Conservation (phyloP, 805 yeast genomes). For the Kodamaea leandrae region DNA sequence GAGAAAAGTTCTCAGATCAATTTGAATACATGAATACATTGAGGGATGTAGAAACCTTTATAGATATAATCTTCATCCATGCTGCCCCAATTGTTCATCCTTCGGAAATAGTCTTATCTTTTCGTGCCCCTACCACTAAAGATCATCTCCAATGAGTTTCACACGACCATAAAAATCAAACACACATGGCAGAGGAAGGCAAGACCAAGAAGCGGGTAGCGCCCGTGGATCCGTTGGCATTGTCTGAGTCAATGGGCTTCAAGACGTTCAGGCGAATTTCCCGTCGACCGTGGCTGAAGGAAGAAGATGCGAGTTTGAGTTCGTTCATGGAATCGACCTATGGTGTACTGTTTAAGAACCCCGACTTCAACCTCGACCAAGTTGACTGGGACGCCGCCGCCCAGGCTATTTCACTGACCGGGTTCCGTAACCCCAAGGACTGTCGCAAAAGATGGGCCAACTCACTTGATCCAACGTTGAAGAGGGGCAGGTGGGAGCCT, state of each 20-base stretch:
- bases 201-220: slow-evolving; percentile 14
- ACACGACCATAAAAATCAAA: no score
- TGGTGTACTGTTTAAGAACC: slow-evolving; percentile 20
- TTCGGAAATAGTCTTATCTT: no score
- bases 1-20: no score
- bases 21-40: no score
- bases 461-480: slow-evolving; percentile 77
- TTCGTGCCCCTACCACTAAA: no score
- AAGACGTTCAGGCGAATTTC: slow-evolving; percentile 65
- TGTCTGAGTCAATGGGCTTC: slow-evolving; percentile 71
- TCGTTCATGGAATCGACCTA: slow-evolving; percentile 39
- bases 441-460: slow-evolving; percentile 86
- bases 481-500: slow-evolving; percentile 83
- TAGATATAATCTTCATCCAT: no score
- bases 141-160: no score
- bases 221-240: slow-evolving; percentile 50
- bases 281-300: slow-evolving; percentile 70
- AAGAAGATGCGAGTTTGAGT: slow-evolving; percentile 62
- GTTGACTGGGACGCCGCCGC: slow-evolving; percentile 66
- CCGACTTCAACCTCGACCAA: slow-evolving; percentile 30
- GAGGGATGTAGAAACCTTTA: no score
- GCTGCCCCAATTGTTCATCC: not conserved
- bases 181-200: not conserved
- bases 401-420: slow-evolving; percentile 35
- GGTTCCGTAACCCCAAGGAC: slow-evolving; percentile 68